Evolutionary conservation across 2,329 filamentous ascomycete genomes (phyloP).

Genomic region (Pseudogymnoascus sp.): DNA sequence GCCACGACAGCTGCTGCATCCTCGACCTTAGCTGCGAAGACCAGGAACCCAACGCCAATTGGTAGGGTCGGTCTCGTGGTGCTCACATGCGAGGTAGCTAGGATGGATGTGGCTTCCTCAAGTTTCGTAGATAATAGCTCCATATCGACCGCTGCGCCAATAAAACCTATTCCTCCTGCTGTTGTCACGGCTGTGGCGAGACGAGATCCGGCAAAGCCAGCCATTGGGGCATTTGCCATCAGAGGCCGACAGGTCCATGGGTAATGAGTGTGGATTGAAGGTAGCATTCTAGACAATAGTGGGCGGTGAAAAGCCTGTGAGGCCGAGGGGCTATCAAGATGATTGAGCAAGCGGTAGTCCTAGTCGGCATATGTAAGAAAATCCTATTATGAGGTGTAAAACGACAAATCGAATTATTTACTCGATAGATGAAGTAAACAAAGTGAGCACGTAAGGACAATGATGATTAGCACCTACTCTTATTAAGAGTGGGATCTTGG

Average conservation of each 20-base stretch:
- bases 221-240: constrained; percentile 60
- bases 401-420: background rate
- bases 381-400: background rate
- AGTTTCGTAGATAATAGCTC: constrained; percentile 12
- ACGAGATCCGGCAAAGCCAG: constrained; percentile 45
- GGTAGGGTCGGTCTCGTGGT: constrained; percentile 20
- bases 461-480: background rate
- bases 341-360: background rate
- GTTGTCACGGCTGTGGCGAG: constrained; percentile 53
- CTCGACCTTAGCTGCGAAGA: background rate
- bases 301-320: background rate
- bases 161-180: constrained; percentile 43
- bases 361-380: too few species aligned
- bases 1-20: constrained; percentile 6
- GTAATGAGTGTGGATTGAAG: background rate
- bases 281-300: background rate
- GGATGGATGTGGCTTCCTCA: constrained; percentile 22
- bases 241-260: constrained; percentile 34
- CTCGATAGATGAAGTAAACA: background rate
- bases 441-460: background rate
- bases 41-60: constrained; percentile 38
- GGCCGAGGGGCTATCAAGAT: background rate
- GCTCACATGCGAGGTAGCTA: constrained; percentile 10
- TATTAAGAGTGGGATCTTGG: background rate
- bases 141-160: constrained; percentile 31